Percentiles rank a stretch among this genome's conserved stretches.
phyloP scores from a whole-genome alignment of 2,329 filamentous ascomycete species.

The Ophiostoma australiae region DNA sequence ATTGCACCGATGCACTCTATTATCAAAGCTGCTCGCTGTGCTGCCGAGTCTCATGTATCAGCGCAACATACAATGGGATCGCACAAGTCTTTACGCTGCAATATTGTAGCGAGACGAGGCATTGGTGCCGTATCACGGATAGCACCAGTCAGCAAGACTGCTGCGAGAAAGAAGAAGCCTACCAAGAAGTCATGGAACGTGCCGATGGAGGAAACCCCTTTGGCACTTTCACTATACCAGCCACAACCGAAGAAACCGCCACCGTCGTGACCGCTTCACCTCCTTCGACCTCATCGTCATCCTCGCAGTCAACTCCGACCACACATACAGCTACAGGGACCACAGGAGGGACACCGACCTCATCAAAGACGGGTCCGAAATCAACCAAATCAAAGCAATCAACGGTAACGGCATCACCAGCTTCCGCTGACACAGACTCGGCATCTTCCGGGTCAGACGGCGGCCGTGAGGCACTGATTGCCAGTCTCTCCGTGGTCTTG shows the following conservation, averaged over 20 bases:
- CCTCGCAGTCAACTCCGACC: neutral
- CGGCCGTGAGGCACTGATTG: constrained; percentile 15
- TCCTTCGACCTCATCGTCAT: neutral
- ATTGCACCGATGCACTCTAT: constrained; percentile 29
- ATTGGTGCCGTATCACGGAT: neutral
- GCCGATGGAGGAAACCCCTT: neutral
- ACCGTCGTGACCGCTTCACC: neutral
- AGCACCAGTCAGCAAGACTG: constrained; percentile 27
- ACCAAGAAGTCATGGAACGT: neutral
- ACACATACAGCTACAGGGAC: neutral
- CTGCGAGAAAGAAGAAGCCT: constrained; percentile 7
- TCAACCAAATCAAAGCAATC: neutral
- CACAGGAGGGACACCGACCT: neutral
- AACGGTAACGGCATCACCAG: neutral
- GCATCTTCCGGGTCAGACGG: constrained; percentile 1
- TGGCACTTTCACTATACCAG: constrained; percentile 7
- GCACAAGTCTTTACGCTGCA: neutral
- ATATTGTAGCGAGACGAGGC: constrained; percentile 10
- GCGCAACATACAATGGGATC: neutral
- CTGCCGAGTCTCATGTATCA: constrained; percentile 20
- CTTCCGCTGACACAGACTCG: neutral
- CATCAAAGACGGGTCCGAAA: neutral
- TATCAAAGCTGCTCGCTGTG: constrained; percentile 29
- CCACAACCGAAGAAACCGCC: neutral
- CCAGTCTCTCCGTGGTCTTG: constrained; percentile 21